Evolutionary conservation across 2,329 filamentous ascomycete species (phyloP).

Genomic region (Fonsecaea multimorphosa): DNA sequence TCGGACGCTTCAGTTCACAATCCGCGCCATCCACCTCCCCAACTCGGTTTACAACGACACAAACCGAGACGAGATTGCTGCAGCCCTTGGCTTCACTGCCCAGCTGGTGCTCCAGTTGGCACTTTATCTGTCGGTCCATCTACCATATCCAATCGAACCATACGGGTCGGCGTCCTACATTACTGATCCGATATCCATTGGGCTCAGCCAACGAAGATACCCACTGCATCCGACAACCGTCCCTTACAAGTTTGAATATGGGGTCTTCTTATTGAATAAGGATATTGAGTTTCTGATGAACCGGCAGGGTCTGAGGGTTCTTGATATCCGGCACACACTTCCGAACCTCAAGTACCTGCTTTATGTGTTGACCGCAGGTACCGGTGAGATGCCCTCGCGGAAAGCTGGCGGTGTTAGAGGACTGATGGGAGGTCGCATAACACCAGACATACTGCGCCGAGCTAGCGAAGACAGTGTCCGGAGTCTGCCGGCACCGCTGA

Average conservation of each 20-base stretch:
- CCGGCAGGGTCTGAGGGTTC: conserved; percentile 73
- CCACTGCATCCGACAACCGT: conserved; percentile 78
- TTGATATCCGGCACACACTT: conserved; percentile 89
- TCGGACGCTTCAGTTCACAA: conserved; percentile 78
- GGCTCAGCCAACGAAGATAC: conserved; percentile 69
- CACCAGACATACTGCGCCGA: conserved; percentile 48
- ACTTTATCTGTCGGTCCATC: conserved; percentile 76
- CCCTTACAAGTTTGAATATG: conserved; percentile 93
- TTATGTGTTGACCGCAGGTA: conserved; percentile 85
- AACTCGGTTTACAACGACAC: conserved; percentile 77
- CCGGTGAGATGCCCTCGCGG: conserved; percentile 63
- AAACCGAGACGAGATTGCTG: conserved; percentile 74
- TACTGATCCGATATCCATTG: conserved; percentile 71
- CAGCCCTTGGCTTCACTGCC: conserved; percentile 80
- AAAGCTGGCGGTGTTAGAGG: conserved; percentile 62
- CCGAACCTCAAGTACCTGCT: conserved; percentile 93
- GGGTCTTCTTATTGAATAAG: conserved; percentile 95
- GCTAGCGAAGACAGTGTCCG: conserved; percentile 49
- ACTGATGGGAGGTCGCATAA: conserved; percentile 48
- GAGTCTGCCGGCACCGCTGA: conserved; percentile 20
- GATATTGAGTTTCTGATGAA: conserved; percentile 77
- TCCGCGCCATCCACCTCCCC: conserved; percentile 77
- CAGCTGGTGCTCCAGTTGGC: conserved; percentile 77
- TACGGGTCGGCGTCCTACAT: conserved; percentile 77
- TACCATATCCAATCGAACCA: conserved; percentile 79